Conservation (phyloP, 768 basidiomycete genomes). For the Podaxis carcinomalis region DNA sequence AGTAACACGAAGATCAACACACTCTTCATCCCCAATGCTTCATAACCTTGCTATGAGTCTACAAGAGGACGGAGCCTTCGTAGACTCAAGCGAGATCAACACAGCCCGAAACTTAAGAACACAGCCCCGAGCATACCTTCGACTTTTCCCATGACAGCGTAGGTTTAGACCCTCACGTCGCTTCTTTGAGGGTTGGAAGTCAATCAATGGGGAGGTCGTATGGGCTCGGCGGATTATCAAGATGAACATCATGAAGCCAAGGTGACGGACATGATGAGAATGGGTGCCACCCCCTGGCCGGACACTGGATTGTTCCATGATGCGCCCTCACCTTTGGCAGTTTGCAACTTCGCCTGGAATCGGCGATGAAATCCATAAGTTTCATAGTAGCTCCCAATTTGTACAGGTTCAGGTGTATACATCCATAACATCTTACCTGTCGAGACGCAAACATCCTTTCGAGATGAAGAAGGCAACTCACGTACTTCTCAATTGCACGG, state of each 20-base stretch:
- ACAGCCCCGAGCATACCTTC: background rate
- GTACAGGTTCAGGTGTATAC: background rate
- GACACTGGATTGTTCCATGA: background rate
- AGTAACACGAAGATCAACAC: background rate
- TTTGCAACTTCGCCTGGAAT: background rate
- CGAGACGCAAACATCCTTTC: background rate
- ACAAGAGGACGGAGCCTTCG: background rate
- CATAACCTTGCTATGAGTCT: background rate
- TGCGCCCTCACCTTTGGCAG: background rate
- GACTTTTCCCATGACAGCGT: slow-evolving; percentile 13
- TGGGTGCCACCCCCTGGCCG: background rate
- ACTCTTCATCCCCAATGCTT: background rate
- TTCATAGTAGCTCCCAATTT: background rate
- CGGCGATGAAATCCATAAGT: background rate
- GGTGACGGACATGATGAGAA: background rate
- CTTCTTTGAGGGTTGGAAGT: slow-evolving; percentile 2
- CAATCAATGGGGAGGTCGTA: background rate
- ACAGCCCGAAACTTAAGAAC: background rate
- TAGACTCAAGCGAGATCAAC: background rate
- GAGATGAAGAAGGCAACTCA: background rate
- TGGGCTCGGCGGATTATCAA: background rate
- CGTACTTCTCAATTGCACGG: background rate
- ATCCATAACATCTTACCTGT: background rate
- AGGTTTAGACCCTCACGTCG: slow-evolving; percentile 9
- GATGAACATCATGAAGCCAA: background rate